Conservation (phyloP, 2,329 filamentous ascomycete genomes). For the Fusarium marasasianum region DNA sequence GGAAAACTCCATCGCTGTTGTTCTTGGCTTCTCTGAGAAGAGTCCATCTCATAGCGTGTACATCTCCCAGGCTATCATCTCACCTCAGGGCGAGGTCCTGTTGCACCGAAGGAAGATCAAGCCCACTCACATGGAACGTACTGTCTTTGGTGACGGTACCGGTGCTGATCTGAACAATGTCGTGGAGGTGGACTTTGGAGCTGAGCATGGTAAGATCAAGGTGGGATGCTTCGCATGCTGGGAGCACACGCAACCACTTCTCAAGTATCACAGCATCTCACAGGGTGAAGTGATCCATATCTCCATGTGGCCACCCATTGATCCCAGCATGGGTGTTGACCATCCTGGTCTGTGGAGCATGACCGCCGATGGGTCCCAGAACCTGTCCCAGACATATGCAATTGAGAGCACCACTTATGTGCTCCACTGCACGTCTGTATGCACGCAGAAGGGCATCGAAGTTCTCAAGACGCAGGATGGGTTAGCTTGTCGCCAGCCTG, state of each 20-base stretch:
- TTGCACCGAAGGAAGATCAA: conserved; percentile 60
- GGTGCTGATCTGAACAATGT: conserved; percentile 53
- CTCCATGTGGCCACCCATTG: conserved; percentile 55
- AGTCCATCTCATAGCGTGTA: conserved; percentile 50
- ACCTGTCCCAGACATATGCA: conserved; percentile 63
- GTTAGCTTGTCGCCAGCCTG: conserved; percentile 32
- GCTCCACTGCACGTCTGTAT: conserved; percentile 47
- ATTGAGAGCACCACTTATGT: conserved; percentile 66
- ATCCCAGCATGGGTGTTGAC: conserved; percentile 30
- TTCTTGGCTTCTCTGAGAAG: conserved; percentile 55
- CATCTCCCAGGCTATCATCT: conserved; percentile 58
- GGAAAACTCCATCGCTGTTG: conserved; percentile 52
- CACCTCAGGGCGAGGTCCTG: conserved; percentile 51
- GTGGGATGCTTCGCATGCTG: conserved; percentile 60
- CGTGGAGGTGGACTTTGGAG: conserved; percentile 49
- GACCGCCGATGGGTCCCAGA: conserved; percentile 50
- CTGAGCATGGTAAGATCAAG: conserved; percentile 41
- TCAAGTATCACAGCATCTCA: conserved; percentile 56
- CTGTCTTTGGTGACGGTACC: conserved; percentile 58
- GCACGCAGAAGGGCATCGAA: conserved; percentile 52
- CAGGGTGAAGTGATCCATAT: conserved; percentile 60
- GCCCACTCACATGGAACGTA: conserved; percentile 62
- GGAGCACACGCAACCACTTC: conserved; percentile 61
- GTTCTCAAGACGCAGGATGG: conserved; percentile 55
- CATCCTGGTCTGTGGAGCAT: conserved; percentile 44